These are phyloP conservation scores for Suhomyces bribrorum DNA, from an alignment of 1,139 yeast species.

Conservation along the genomic window DNA sequence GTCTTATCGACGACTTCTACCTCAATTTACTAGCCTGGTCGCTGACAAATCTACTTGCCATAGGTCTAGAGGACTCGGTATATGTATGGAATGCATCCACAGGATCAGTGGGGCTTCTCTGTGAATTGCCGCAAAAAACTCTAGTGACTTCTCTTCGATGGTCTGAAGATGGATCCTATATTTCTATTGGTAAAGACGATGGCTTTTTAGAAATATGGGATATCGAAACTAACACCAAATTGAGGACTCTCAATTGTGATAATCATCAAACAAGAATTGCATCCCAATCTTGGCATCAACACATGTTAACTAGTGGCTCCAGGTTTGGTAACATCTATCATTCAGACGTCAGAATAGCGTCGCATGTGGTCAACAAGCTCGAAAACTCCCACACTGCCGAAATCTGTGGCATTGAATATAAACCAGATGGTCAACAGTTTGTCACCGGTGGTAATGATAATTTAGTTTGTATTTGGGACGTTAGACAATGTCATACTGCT, in stretches of 20 bases:
- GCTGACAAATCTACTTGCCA: constrained; percentile 75
- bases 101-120: constrained; percentile 73
- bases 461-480: constrained; percentile 93
- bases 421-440: constrained; percentile 78
- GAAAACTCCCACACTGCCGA: constrained; percentile 70
- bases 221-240: constrained; percentile 69
- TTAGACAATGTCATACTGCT: constrained; percentile 40
- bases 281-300: constrained; percentile 83
- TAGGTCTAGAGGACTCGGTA: constrained; percentile 81
- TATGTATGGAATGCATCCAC: constrained; percentile 92
- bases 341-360: constrained; percentile 88
- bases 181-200: constrained; percentile 81
- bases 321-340: constrained; percentile 82
- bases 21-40: constrained; percentile 91
- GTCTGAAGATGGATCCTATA: constrained; percentile 89
- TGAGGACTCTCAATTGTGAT: constrained; percentile 76
- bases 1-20: constrained; percentile 89
- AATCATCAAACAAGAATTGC: constrained; percentile 71
- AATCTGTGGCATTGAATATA: constrained; percentile 90
- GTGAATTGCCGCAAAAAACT: constrained; percentile 56
- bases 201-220: constrained; percentile 95
- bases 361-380: constrained; percentile 66
- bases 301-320: constrained; percentile 78
- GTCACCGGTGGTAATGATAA: constrained; percentile 97
- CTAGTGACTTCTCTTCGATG: constrained; percentile 77